Conservation (phyloP, 139 green algal species). For the Chlamydomonas incerta region DNA sequence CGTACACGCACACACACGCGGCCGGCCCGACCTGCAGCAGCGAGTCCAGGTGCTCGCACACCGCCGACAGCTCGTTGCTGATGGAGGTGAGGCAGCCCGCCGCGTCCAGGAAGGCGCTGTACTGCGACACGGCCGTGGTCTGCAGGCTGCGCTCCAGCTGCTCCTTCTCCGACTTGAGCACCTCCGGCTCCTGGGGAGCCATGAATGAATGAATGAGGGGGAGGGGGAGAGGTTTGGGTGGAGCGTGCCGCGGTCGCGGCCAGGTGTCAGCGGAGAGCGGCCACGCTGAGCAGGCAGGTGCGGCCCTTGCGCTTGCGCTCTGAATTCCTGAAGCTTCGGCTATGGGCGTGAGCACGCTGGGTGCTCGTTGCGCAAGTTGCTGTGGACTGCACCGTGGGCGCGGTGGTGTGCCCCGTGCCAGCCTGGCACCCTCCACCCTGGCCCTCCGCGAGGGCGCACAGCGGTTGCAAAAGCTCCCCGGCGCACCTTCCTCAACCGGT, state of each 20-base stretch:
- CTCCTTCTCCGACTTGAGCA: conserved; percentile 88
- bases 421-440: too few relatives aligned
- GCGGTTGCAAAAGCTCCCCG: too few relatives aligned
- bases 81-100: conserved; percentile 58
- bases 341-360: too few relatives aligned
- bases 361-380: too few relatives aligned
- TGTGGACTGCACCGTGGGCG: too few relatives aligned
- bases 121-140: conserved; percentile 61
- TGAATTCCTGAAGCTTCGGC: too few relatives aligned
- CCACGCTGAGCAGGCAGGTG: too few relatives aligned
- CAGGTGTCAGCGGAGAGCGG: not conserved
- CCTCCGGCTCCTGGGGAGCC: conserved; percentile 87
- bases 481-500: conserved; percentile 83
- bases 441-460: too few relatives aligned
- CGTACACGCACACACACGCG: too few relatives aligned
- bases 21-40: conserved; percentile 58
- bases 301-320: too few relatives aligned
- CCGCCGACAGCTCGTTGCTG: conserved; percentile 52
- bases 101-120: conserved; percentile 64
- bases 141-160: conserved; percentile 74
- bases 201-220: too few relatives aligned
- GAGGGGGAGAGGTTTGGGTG: not conserved
- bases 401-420: too few relatives aligned
- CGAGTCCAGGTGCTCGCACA: conserved; percentile 54
- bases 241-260: not conserved